These are phyloP conservation scores for Xylaria nigripes DNA, from an alignment of 495 filamentous ascomycete genomes.

Conservation along the genomic window DNA sequence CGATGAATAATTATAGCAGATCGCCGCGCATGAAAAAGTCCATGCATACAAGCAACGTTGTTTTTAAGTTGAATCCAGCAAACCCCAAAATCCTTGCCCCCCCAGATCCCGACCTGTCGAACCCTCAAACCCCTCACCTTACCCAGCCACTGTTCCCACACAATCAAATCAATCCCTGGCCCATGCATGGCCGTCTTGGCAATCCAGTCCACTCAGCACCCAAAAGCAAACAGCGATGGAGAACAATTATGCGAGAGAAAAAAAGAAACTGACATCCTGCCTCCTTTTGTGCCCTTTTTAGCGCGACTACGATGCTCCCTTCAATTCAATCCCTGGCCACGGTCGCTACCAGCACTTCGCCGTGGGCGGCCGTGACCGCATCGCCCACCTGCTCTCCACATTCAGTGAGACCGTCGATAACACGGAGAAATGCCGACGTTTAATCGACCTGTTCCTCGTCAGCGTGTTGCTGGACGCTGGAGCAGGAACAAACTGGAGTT, in stretches of 20 bases:
- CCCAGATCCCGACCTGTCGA: background rate
- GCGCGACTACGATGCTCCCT: conserved; percentile 85
- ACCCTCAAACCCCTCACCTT: background rate
- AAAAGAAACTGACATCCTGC: background rate
- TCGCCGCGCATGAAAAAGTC: conserved; percentile 4
- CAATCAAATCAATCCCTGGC: background rate
- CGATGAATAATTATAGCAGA: background rate
- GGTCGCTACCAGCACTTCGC: conserved; percentile 89
- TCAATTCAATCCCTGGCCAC: conserved; percentile 74
- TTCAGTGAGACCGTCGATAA: conserved; percentile 59
- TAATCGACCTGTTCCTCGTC: conserved; percentile 79
- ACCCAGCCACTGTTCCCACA: background rate
- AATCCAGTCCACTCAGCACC: background rate
- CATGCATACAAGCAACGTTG: background rate
- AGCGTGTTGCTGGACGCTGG: conserved; percentile 88
- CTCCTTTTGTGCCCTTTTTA: conserved; percentile 33
- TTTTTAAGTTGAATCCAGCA: background rate
- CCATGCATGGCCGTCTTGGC: background rate
- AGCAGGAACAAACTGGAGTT: conserved; percentile 76
- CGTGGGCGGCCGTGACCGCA: conserved; percentile 67
- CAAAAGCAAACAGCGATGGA: background rate
- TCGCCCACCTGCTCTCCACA: conserved; percentile 60
- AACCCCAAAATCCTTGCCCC: background rate
- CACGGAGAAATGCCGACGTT: conserved; percentile 63
- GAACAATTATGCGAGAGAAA: background rate